Conservation (phyloP, 2,329 filamentous ascomycete genomes). For the Mycosphaerella sp. region DNA sequence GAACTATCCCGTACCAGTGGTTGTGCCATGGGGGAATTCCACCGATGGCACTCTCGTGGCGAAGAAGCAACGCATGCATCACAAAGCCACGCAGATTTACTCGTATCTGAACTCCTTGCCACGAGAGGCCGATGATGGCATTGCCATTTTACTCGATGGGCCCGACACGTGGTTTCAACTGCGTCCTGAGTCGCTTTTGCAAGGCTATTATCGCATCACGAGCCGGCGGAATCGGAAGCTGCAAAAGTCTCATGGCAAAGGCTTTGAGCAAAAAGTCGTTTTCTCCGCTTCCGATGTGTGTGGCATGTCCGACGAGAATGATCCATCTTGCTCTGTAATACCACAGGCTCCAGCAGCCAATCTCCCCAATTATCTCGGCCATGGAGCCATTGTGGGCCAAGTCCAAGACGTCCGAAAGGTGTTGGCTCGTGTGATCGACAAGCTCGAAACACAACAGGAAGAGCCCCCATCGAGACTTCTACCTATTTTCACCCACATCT, state of each 20-base stretch:
- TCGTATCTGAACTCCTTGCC: constrained; percentile 3
- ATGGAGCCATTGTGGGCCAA: too few species aligned
- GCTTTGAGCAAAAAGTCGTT: constrained; percentile 19
- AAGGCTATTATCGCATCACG: neutral
- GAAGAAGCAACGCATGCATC: constrained; percentile 25
- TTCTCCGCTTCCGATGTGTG: constrained; percentile 5
- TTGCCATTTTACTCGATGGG: constrained; percentile 6
- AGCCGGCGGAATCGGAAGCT: neutral
- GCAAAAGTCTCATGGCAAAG: neutral
- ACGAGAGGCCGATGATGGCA: constrained; percentile 1
- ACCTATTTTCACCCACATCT: too few species aligned
- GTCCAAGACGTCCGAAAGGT: too few species aligned
- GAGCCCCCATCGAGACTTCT: too few species aligned
- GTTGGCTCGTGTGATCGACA: too few species aligned
- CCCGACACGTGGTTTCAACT: constrained; percentile 9
- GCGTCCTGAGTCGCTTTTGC: constrained; percentile 1
- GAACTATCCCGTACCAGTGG: constrained; percentile 8
- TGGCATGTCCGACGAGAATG: too few species aligned
- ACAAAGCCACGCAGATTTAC: constrained; percentile 2
- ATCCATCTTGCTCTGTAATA: too few species aligned
- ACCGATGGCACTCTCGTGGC: neutral
- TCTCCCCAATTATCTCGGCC: too few species aligned
- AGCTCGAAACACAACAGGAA: too few species aligned
- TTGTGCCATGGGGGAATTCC: constrained; percentile 5
- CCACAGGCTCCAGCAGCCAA: too few species aligned